Evolutionary conservation across 176 grass and related monocot species (phyloP), one percentile per base, ranked within the genome.

Genomic region (Cenchrus purpureus): DNA sequence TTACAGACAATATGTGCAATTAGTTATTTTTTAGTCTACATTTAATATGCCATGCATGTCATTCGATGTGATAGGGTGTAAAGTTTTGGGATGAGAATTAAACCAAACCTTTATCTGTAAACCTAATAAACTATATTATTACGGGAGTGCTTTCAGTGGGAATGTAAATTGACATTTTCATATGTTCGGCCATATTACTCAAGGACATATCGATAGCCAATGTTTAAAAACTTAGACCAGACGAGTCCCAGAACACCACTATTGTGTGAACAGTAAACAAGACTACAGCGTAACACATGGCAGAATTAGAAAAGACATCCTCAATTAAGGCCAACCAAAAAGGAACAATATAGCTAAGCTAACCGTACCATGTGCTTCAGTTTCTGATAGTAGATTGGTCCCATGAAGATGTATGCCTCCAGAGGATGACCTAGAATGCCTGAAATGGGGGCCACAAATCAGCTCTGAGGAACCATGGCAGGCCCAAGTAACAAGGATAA

Each of bases 331-430:
- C 15, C 20, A 73, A 70, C 20, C 1, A 29, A 77, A 77, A 87
- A 43, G 25, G 3, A 87, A 73, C 2, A 17, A 67, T 49, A 80
- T n/a, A 65, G 79, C 63, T 10, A 17, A 72, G 28, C 16, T 78
- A 74, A 80, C 75, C 74, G 31, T 92, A 98, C 96, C 96, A 98
- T 98, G 65, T 98, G 96, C 83, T 98, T 98, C 60, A 98, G 83
- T 82, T 98, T 98, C 77, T 95, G 96, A 79, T 95, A 95, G 81
- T 95, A 98, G 78, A 98, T 98, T 81, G 93, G 96, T 53, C 93
- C 96, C 91, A 98, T 98, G 79, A 98, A 98, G 52, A 98, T 87
- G 76, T 98, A 98, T 83, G 96, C 89, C 89, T 98, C 89, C 42
- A 94, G 84, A 57, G 96, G 96, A 89, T 85, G 85, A 50, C 96